A percentile compares a stretch with the other conserved stretches of the same genome.
phyloP scores from a whole-genome alignment of 129 eudicot genomes.

The Logfia minima region DNA sequence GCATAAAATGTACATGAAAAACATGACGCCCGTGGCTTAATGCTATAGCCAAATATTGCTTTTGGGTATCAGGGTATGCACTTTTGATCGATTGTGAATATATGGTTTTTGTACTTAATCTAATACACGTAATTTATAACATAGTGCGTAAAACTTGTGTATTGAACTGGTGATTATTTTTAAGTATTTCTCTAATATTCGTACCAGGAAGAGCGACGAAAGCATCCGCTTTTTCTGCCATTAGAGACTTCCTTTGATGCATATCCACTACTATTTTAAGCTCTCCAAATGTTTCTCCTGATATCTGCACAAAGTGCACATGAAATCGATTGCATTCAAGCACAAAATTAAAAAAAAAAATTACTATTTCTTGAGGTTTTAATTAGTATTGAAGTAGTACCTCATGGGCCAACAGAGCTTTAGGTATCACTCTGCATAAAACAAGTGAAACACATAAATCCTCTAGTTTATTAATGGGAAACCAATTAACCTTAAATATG shows the following conservation, averaged over 20 bases:
- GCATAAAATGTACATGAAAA: neutral
- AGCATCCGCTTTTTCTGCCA: conserved; percentile 71
- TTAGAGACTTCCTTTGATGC: conserved; percentile 77
- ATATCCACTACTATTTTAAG: conserved; percentile 55
- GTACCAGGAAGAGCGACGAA: conserved; percentile 81
- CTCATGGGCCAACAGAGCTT: conserved; percentile 61
- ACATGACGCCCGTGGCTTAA: no score
- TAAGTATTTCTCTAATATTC: neutral
- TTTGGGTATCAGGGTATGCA: neutral
- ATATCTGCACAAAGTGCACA: conserved; percentile 39
- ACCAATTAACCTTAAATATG: neutral
- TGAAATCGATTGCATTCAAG: neutral
- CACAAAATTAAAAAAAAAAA: neutral
- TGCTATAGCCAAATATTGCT: neutral
- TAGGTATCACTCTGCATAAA: conserved; percentile 60
- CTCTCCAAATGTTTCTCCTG: conserved; percentile 62
- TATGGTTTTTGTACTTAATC: neutral
- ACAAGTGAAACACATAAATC: neutral
- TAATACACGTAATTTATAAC: neutral
- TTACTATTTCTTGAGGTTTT: neutral
- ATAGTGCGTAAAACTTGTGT: neutral
- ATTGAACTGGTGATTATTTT: neutral
- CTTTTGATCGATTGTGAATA: neutral
- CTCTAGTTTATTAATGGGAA: neutral
- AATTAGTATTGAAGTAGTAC: conserved; percentile 22